Base-by-base conservation (phyloP, 2,329 filamentous ascomycete genomes). In the Exophiala sp. region DNA sequence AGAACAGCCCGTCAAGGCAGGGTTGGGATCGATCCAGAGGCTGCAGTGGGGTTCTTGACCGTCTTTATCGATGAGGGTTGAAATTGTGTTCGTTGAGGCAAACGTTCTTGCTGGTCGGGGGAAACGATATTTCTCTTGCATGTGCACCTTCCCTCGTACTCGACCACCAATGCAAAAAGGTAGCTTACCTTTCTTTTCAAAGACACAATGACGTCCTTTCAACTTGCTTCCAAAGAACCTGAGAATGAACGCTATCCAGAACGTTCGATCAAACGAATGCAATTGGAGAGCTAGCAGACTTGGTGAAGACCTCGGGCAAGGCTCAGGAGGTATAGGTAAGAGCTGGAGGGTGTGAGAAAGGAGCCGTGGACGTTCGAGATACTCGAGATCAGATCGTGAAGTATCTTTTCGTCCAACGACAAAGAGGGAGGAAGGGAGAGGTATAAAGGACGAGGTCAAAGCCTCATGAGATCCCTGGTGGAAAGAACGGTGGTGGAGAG, bases 291-390 rank as follows among this genome's bases (percentile, higher is more conserved):
- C 34, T 43, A 39, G 46, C 49, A 46, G 33, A 41, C 45, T 52
- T 40, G 44, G 41, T 38, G 16, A 18, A 29, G 47, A 52, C 36
- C 48, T 58, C 40, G 48, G 49, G 41, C 46, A 54, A 48, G 55
- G 55, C 54, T 60, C 54, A 55, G 52, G 50, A 56, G 53, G 52
- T 47, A 29, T 38, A 36, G 48, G 48, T 57, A 45, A 43, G 44
- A 52, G 54, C 24, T 50, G 50, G 41, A 42, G 49, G 54, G 47
- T 29, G 41, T 50, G 45, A 53, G 54, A 56, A 52, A 42, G 44
- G 49, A 46, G 59, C 60, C 60, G 61, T 58, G 59, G 57, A 62
- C 57, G 51, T 54, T 43, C 43, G 41, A 60, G 61, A 60, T 59
- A 62, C 51, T 55, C 57, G 47, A 56, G 50, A 56, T 42, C 41